Base-by-base conservation (phyloP, 2,329 filamentous ascomycete genomes). In the Chaetothyriales sp. region DNA sequence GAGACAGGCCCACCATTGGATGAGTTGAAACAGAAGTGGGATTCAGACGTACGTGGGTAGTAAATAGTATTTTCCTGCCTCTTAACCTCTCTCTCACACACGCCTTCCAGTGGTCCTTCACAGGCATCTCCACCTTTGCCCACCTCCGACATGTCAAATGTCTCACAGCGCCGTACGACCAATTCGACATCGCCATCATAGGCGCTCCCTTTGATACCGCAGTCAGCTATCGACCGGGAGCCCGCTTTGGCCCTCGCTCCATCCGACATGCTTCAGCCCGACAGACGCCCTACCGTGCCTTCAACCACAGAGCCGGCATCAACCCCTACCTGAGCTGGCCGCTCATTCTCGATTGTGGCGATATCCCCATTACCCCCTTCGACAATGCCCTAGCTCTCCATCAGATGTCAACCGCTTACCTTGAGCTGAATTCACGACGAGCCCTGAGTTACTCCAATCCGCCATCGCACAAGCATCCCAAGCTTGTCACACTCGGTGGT, bases 321-420 rank as follows among this genome's bases (percentile, higher is more conserved):
- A 95, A 95, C 67, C 88, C 89, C 0, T 95, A 92, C 70, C 72
- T 73, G 43, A 83, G 77, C 51, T 90, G 85, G 84, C 85, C 86
- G 0, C 80, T 72, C 43, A 80, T 95, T 54, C 73, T 90, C 48
- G 89, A 95, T 72, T 95, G 89, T 66, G 89, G 89, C 46, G 89
- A 95, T 65, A 88, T 95, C 51, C 88, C 89, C 25, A 75, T 94
- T 58, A 86, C 84, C 0, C 89, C 89, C 0, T 83, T 94, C 60
- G 88, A 95, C 70, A 95, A 95, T 65, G 80, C 74, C 1, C 73
- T 94, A 15, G 89, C 89, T 0, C 72, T 89, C 50, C 73, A 76
- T 45, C 89, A 95, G 69, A 94, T 95, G 88, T 86, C 79, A 29
- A 80, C 83, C 63, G 88, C 86, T 0, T 89, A 86, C 65, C 71